Base-by-base conservation (phyloP, 1,284 basidiomycete genomes). In the Phellopilus nigrolimitatus region DNA sequence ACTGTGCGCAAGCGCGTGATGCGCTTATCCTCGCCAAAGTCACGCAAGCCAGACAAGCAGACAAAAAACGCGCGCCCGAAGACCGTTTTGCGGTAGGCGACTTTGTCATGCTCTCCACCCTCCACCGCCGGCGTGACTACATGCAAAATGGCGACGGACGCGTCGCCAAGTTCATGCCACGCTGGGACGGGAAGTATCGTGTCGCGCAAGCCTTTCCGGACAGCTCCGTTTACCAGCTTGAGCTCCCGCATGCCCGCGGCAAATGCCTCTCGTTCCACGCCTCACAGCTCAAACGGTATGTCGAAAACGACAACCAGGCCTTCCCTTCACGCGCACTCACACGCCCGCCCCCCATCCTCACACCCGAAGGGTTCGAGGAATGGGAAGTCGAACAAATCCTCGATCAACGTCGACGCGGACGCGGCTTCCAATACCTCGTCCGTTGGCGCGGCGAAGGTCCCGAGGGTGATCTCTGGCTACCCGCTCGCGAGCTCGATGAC, bases 91-190 rank as follows among this genome's bases (percentile, higher is more conserved):
- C 37, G 1, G 39, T 57, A 0, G 59, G 59, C 1, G 59, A 63
- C 13, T 41, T 54, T 0, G 61, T 64, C 0, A 53, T 54, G 38
- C 43, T 64, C 0, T 54, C 54, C 0, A 64, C 62, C 0, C 37
- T 19, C 4, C 13, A 59, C 43, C 51, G 54, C 0, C 31, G 54
- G 1, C n/a, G 38, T 1, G 37, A 58, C 6, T 63, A 62, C 49
- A 31, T 54, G 7, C 28, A 46, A 2, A 43, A 50, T 0, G 54
- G 49, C 13, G 48, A 60, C 10, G 49, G 57, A 4, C 45, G 58
- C 10, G 47, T 62, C 3, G 61, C 59, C 6, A 67, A 67, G 28
- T 64, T 64, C 37, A 58, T 67, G 55, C 59, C 64, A 0, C 37
- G 59, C 0, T 61, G 33, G 9, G 62, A 66, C 30, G 59, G 65